Percentiles rank a stretch among this genome's conserved stretches.
phyloP scores from a whole-genome alignment of 345 rosid genomes.

The Cardamine occulta region DNA sequence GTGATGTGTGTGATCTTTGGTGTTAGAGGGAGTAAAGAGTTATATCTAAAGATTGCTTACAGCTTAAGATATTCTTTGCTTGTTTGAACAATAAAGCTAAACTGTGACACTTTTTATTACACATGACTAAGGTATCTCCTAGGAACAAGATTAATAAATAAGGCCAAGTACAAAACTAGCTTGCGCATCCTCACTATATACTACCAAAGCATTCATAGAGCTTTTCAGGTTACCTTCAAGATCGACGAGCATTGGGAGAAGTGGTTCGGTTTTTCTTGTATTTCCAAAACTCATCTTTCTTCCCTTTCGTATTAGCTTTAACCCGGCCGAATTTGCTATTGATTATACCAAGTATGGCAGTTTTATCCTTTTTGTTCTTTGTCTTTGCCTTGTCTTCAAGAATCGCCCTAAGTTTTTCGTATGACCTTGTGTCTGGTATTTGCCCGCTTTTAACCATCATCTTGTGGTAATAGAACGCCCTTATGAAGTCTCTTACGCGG shows the following conservation, averaged over 20 bases:
- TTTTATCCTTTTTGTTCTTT: slow-evolving; percentile 67
- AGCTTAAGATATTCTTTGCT: slow-evolving; percentile 45
- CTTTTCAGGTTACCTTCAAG: slow-evolving; percentile 22
- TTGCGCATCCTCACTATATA: slow-evolving; percentile 14
- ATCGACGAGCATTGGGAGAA: slow-evolving; percentile 21
- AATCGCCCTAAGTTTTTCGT: slow-evolving; percentile 75
- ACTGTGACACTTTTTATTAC: slow-evolving; percentile 20
- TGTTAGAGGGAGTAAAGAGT: slow-evolving; percentile 28
- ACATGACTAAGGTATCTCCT: slow-evolving; percentile 36
- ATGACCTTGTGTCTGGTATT: slow-evolving; percentile 75
- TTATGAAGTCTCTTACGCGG: slow-evolving; percentile 82
- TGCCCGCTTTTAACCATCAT: slow-evolving; percentile 80
- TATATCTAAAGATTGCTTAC: slow-evolving; percentile 33
- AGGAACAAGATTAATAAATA: background rate
- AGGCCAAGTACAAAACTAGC: background rate
- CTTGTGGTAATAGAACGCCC: slow-evolving; percentile 91
- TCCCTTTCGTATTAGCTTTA: slow-evolving; percentile 60
- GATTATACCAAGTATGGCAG: slow-evolving; percentile 82
- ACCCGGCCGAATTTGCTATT: slow-evolving; percentile 72
- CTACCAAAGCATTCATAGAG: slow-evolving; percentile 11
- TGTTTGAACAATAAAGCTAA: slow-evolving; percentile 39
- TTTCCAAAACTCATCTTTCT: slow-evolving; percentile 97
- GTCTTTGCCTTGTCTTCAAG: slow-evolving; percentile 75
- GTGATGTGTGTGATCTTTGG: slow-evolving; percentile 13
- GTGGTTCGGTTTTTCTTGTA: slow-evolving; percentile 53